Evolutionary conservation across 2,329 filamentous ascomycete genomes (phyloP).

Genomic region (Fusarium musae): DNA sequence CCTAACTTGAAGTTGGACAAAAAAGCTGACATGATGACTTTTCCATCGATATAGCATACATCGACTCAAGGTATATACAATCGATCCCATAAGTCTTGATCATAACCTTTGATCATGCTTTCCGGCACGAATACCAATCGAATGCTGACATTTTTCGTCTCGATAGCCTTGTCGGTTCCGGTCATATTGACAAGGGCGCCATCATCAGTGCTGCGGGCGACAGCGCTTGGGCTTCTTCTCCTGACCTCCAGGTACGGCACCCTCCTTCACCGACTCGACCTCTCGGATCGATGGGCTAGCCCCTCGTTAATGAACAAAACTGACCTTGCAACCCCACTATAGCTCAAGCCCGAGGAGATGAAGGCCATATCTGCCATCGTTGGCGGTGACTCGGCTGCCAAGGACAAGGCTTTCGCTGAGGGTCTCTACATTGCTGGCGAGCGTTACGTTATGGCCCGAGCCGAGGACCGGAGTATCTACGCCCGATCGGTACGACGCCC

Average conservation of each 20-base stretch:
- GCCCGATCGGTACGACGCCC: conserved; percentile 77
- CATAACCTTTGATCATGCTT: background rate
- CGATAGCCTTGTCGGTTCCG: conserved; percentile 79
- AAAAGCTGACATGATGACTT: conserved; percentile 27
- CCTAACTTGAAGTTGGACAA: conserved; percentile 1
- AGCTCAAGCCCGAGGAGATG: conserved; percentile 65
- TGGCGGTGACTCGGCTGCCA: conserved; percentile 55
- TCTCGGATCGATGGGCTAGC: background rate
- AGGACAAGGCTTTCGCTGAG: conserved; percentile 74
- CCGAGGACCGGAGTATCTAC: conserved; percentile 83
- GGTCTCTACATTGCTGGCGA: conserved; percentile 81
- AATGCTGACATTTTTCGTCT: conserved; percentile 39
- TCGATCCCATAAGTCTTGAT: conserved; percentile 5
- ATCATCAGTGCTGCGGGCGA: conserved; percentile 85
- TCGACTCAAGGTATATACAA: conserved; percentile 60
- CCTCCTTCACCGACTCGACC: background rate
- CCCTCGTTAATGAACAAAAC: conserved; percentile 6
- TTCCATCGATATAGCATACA: conserved; percentile 55
- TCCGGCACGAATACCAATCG: conserved; percentile 17
- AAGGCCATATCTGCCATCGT: conserved; percentile 67
- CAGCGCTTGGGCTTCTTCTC: conserved; percentile 79
- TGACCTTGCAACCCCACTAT: conserved; percentile 17
- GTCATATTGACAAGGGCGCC: conserved; percentile 84
- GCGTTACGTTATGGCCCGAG: conserved; percentile 81
- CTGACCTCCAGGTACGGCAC: conserved; percentile 76